Evolutionary conservation across 768 basidiomycete genomes (phyloP), one percentile per base, ranked within the genome.

Genomic region (Leccinum imitatum): DNA sequence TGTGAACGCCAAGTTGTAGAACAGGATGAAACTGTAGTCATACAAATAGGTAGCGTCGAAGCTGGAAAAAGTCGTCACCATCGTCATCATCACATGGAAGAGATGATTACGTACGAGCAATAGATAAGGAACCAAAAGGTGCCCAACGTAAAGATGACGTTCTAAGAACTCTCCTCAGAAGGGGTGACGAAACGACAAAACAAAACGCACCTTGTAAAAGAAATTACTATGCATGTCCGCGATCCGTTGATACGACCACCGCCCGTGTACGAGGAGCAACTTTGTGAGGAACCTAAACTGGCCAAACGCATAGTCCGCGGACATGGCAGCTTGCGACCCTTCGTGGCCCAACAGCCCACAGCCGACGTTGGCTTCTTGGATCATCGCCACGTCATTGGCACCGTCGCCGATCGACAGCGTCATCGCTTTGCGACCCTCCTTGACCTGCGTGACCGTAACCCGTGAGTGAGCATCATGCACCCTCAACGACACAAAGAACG

Each of bases 331-430:
- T 74, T 98, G 96, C 21, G 94, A 95, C 53, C 96, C 96, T 73
- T 98, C 96, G 39, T 95, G 83, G 50, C 96, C 96, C 65, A 93
- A 84, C 27, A 98, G 78, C 21, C 96, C 96, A 69, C 95, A 93
- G 3, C 96, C 96, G 64, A 98, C 89, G 72, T 98, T 95, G n/a
- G 96, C 96, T 69, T 96, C 96, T 71, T 98, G 96, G 59, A 98
- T 98, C 96, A 98, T 98, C 6, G 95, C 95, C 23, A 98, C 96
- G 69, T 98, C 96, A 69, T 98, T 98, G 15, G 96, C 96, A 57
- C 93, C 94, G 67, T 98, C 96, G 10, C 96, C 96, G 56, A 99
- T 98, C 0, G 95, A 91, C 30, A 98, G 74, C 2, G 95, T 96
- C 96, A 98, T 97, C 0, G 95, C 95, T 53, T 93, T 88, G 51